Evolutionary conservation across 495 filamentous ascomycete genomes (phyloP).

Genomic region (Neurospora tetrasperma): DNA sequence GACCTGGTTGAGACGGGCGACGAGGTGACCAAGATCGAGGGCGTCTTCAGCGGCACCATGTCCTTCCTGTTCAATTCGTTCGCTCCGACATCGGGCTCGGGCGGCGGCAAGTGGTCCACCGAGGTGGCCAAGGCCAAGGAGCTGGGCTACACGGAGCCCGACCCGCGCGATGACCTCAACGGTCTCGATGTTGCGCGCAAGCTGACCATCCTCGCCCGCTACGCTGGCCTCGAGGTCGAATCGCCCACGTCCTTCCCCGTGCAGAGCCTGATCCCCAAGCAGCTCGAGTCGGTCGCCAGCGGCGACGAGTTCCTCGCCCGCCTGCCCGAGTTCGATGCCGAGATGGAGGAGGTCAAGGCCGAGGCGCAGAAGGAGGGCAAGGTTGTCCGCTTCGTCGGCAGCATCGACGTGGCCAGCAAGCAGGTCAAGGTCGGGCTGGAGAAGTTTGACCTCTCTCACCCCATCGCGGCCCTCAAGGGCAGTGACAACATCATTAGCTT

Average conservation of each 20-base stretch:
- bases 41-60: conserved; percentile 93
- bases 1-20: conserved; percentile 88
- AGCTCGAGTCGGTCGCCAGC: conserved; percentile 61
- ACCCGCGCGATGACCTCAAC: conserved; percentile 92
- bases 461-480: conserved; percentile 87
- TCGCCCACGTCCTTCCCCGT: conserved; percentile 80
- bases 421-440: conserved; percentile 81
- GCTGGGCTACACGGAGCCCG: conserved; percentile 93
- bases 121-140: conserved; percentile 86
- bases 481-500: conserved; percentile 98
- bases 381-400: conserved; percentile 92
- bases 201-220: conserved; percentile 80
- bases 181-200: conserved; percentile 96
- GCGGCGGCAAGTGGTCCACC: conserved; percentile 65
- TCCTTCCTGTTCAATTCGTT: conserved; percentile 96
- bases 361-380: conserved; percentile 74
- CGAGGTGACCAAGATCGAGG: conserved; percentile 77
- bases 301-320: conserved; percentile 73
- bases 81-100: conserved; percentile 57
- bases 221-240: conserved; percentile 67
- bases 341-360: conserved; percentile 75
- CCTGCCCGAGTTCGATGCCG: conserved; percentile 64
- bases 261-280: conserved; percentile 76
- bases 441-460: conserved; percentile 69
- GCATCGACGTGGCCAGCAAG: conserved; percentile 66